These are phyloP conservation scores for Xylariaceae sp. DNA, from an alignment of 2,329 filamentous ascomycete species.

Conservation along the genomic window DNA sequence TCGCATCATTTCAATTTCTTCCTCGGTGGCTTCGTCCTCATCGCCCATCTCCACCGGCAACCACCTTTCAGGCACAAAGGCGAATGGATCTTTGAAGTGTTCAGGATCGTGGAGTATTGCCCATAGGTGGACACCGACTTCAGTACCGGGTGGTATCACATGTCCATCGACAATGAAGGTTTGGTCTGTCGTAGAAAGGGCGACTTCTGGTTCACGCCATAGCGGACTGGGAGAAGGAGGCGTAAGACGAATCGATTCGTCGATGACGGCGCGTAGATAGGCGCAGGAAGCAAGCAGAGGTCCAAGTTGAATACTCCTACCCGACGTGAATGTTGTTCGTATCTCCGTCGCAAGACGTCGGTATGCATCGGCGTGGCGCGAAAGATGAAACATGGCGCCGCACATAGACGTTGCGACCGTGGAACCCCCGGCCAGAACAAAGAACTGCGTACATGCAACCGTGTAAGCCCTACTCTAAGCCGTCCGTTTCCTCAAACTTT, in stretches of 20 bases:
- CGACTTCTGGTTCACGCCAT: conserved; percentile 7
- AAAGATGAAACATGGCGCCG: conserved; percentile 1
- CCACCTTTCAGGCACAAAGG: conserved; percentile 13
- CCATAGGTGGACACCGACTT: conserved; percentile 11
- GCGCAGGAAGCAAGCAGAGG: conserved; percentile 6
- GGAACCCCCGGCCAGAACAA: neutral
- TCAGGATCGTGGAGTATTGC: conserved; percentile 8
- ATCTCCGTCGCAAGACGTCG: conserved; percentile 9
- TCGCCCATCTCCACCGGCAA: neutral
- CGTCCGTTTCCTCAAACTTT: neutral
- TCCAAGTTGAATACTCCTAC: conserved; percentile 5
- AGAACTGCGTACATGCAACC: too few species aligned
- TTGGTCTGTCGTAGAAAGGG: neutral
- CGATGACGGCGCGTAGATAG: conserved; percentile 14
- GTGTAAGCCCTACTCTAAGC: too few species aligned
- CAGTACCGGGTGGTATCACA: conserved; percentile 7
- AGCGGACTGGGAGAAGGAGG: conserved; percentile 6
- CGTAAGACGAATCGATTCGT: conserved; percentile 8
- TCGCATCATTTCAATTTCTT: too few species aligned
- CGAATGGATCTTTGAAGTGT: conserved; percentile 10
- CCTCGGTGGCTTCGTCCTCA: neutral
- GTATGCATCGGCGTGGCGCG: neutral
- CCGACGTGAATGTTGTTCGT: conserved; percentile 7
- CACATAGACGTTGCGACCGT: neutral
- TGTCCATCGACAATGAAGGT: conserved; percentile 5